phyloP scores from a whole-genome alignment of 768 basidiomycete genomes.

The Auricularia auricula-judae region DNA sequence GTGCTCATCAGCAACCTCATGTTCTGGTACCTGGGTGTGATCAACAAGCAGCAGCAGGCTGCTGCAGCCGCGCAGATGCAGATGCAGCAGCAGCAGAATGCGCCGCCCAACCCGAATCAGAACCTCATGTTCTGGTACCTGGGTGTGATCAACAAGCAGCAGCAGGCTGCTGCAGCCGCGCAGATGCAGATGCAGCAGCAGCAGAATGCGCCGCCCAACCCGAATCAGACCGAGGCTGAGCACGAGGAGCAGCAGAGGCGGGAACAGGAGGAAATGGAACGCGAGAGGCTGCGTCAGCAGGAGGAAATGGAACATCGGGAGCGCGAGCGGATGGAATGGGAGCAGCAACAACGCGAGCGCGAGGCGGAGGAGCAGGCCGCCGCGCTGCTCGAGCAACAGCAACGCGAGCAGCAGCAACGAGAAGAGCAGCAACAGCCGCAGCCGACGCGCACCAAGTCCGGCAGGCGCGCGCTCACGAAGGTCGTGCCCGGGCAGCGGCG shows the following conservation, averaged over 20 bases:
- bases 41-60: constrained; percentile 72
- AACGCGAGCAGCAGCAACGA: constrained; percentile 13
- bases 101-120: not conserved
- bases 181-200: constrained; percentile 15
- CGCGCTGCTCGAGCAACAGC: constrained; percentile 24
- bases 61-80: constrained; percentile 24
- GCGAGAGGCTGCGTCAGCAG: constrained; percentile 19
- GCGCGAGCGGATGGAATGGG: constrained; percentile 31
- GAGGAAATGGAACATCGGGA: constrained; percentile 31
- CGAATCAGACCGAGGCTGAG: not conserved
- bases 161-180: constrained; percentile 30
- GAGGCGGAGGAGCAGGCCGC: constrained; percentile 25
- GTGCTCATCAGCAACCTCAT: constrained; percentile 87
- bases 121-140: constrained; percentile 98
- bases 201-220: not conserved
- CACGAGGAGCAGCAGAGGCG: constrained; percentile 6
- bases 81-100: constrained; percentile 10
- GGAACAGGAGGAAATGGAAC: constrained; percentile 24
- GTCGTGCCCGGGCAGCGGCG: constrained; percentile 40
- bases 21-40: constrained; percentile 99
- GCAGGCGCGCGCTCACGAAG: constrained; percentile 54
- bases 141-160: constrained; percentile 91
- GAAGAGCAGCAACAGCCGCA: constrained; percentile 10
- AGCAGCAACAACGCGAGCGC: constrained; percentile 35
- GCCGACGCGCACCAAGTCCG: constrained; percentile 7